Evolutionary conservation across 805 yeast genomes (phyloP), one percentile per base, ranked within the genome.

Genomic region (Wickerhamiella allomyrinae): DNA sequence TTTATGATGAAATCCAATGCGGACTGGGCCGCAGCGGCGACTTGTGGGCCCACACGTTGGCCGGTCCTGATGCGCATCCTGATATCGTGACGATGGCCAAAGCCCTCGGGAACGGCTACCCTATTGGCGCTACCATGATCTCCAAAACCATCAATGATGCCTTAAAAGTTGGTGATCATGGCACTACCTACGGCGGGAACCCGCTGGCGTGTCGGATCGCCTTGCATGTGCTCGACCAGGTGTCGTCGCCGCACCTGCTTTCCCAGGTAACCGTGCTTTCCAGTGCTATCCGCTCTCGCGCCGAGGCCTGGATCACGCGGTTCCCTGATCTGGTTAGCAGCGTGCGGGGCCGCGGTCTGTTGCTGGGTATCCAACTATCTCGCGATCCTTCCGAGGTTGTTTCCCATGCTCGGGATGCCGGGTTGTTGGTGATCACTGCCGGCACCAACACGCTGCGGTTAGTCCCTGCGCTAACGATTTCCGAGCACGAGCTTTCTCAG

Each of bases 161-260:
- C 2, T 65, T 91, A 51, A 69, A 75, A 44, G 89, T 84, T 19
- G 98, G 98, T 44, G 98, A 91, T 57, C 98, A 89, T 58, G 98
- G 98, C 43, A 89, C 97, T 2, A 89, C 98, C 0, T 89, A 80
- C 57, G 97, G 98, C 49, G 98, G 98, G 43, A 91, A 91, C 60
- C 97, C 97, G 42, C 66, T 91, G 48, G 97, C 86, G 5, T 70
- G 89, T 27, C 74, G 87, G 48, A 73, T 91, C 39, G 95, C 86
- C 5, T 65, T 70, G 34, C 77, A 80, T 55, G 94, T 91, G 11
- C 62, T 91, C 20, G 76, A 71, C 41, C 71, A 74, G 52, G 70
- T 91, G 35, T 69, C 85, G 11, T 63, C 78, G 39, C 61, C 67
- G 3, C 70, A 66, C 15, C 79, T 91, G 49, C 68, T 84, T 52